A percentile compares a stretch with the other conserved stretches of the same genome.
phyloP scores from a whole-genome alignment of 2,329 filamentous ascomycete genomes.

The Penicillium sp. region DNA sequence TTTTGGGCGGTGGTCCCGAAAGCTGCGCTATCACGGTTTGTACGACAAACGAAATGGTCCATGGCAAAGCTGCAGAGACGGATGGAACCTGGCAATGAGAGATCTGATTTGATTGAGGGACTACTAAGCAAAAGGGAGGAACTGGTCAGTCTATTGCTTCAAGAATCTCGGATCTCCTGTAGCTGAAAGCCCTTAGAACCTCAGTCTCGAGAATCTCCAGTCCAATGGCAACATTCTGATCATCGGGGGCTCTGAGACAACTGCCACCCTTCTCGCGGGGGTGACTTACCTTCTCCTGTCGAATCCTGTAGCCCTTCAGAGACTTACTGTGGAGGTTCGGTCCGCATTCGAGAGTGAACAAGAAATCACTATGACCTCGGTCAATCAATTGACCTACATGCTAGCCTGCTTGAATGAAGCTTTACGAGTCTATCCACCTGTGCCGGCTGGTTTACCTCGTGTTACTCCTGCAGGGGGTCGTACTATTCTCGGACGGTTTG shows the following conservation, averaged over 20 bases:
- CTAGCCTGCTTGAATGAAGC: constrained; percentile 4
- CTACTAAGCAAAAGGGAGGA: background rate
- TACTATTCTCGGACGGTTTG: constrained; percentile 8
- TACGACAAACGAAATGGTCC: background rate
- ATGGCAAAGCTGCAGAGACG: constrained; percentile 1
- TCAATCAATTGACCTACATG: constrained; percentile 10
- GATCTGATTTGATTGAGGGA: constrained; percentile 3
- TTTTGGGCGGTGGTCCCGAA: constrained; percentile 1
- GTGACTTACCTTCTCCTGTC: constrained; percentile 43
- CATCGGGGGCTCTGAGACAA: constrained; percentile 49
- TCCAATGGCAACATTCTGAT: constrained; percentile 35
- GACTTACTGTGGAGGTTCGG: constrained; percentile 43
- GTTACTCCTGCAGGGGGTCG: constrained; percentile 8
- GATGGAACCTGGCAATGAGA: background rate
- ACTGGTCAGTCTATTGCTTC: background rate
- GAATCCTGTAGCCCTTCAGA: constrained; percentile 33
- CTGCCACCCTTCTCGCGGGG: constrained; percentile 46
- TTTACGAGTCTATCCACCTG: constrained; percentile 9
- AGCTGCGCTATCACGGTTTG: background rate
- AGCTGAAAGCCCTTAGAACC: constrained; percentile 8
- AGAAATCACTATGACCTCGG: constrained; percentile 40
- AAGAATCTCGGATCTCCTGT: background rate
- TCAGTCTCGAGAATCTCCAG: constrained; percentile 25
- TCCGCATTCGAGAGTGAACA: constrained; percentile 33
- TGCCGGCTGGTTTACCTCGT: constrained; percentile 20